phyloP scores from a whole-genome alignment of 306 rosid genomes.

The Arachis hypogaea region DNA sequence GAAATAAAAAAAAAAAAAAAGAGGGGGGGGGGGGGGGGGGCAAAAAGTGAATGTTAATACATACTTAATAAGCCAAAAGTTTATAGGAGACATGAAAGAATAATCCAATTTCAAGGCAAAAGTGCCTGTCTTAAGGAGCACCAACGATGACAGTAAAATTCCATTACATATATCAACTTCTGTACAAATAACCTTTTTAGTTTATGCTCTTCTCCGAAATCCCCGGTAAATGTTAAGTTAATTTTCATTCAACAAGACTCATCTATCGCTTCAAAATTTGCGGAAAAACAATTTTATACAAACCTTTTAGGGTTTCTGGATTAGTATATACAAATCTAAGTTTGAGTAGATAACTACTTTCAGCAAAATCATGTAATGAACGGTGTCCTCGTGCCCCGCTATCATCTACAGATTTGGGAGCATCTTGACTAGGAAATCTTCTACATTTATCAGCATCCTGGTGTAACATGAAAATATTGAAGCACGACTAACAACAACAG shows the following conservation, averaged over 20 bases:
- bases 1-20: not conserved
- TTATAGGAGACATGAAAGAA: not conserved
- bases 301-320: slow-evolving; percentile 50
- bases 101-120: not conserved
- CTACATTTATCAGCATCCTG: slow-evolving; percentile 75
- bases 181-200: not conserved
- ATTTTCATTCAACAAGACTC: slow-evolving; percentile 22
- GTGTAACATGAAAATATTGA: slow-evolving; percentile 38
- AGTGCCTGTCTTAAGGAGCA: slow-evolving; percentile 1
- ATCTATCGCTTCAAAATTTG: slow-evolving; percentile 2
- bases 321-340: slow-evolving; percentile 68
- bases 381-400: slow-evolving; percentile 70
- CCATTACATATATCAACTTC: slow-evolving; percentile 5
- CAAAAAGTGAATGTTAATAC: not conserved
- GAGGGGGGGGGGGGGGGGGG: no score
- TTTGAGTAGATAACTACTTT: slow-evolving; percentile 72
- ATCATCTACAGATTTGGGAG: slow-evolving; percentile 53
- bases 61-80: not conserved
- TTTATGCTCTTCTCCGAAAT: not conserved
- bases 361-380: slow-evolving; percentile 91
- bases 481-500: slow-evolving; percentile 9
- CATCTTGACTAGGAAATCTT: slow-evolving; percentile 57
- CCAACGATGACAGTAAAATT: not conserved
- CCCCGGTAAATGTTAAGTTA: slow-evolving; percentile 11
- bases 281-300: slow-evolving; percentile 20